Evolutionary conservation across 2,329 filamentous ascomycete species (phyloP), one percentile per base, ranked within the genome.

Genomic region (Eurotiales sp.): DNA sequence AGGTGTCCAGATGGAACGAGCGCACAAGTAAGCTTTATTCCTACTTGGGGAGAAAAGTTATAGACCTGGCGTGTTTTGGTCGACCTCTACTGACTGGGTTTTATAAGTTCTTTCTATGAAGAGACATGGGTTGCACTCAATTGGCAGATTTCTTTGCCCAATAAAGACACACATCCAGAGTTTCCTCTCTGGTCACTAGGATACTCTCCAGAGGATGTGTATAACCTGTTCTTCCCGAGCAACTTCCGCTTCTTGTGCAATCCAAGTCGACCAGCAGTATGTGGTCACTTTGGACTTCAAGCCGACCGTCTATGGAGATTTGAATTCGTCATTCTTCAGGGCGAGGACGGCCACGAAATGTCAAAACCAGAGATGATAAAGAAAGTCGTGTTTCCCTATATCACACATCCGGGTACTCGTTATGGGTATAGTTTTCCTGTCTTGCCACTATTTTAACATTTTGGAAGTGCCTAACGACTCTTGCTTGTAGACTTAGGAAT

Each of bases 71-170:
- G n/a, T n/a, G n/a, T n/a, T n/a, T n/a, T n/a, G n/a, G n/a, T n/a
- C n/a, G n/a, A n/a, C n/a, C n/a, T n/a, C n/a, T n/a, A n/a, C n/a
- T n/a, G n/a, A n/a, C n/a, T n/a, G n/a, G n/a, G n/a, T n/a, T n/a
- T n/a, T n/a, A n/a, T 55, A 37, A 50, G 17, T 34, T 53, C 44
- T 11, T 50, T 50, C 11, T 56, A 50, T 27, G 46, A 55, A 17
- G 40, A 46, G 14, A 71, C 67, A 0, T 79, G 77, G 76, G 69
- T 79, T 3, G 77, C 77, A 1, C 58, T 72, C 3, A 80, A 80
- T 51, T 67, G 72, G 55, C 60, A 72, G 21, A 64, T 79, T 21
- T 61, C 61, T 1, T 55, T 72, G 0, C 77, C 76, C 0, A 78
- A 72, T 1, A 68, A 64, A 5, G 56, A 74, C 23, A 70, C 72